Percentiles rank a stretch among this genome's conserved stretches.
phyloP scores from a whole-genome alignment of 2,329 filamentous ascomycete species.

The Leptographium radiaticola region DNA sequence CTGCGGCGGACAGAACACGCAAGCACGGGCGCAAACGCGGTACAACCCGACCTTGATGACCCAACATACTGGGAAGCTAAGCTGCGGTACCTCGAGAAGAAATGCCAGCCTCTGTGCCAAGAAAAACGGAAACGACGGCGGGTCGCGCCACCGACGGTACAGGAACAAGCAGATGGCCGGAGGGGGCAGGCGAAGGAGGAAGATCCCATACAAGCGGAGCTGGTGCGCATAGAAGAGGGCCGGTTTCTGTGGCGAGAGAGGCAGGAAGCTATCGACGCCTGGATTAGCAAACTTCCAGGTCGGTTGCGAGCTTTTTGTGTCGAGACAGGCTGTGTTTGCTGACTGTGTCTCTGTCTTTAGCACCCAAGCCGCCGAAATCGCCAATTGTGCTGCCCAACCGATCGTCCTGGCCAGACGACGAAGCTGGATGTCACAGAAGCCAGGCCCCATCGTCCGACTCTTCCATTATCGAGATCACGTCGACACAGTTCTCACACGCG shows the following conservation, averaged over 20 bases:
- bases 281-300: neutral
- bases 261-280: neutral
- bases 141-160: neutral
- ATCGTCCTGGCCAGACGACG: neutral
- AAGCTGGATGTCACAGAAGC: neutral
- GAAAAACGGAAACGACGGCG: slow-evolving; percentile 4
- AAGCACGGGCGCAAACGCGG: neutral
- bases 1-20: neutral
- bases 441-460: neutral
- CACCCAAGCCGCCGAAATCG: neutral
- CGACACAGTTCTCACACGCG: slow-evolving; percentile 4
- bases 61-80: slow-evolving; percentile 6
- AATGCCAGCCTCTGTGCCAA: slow-evolving; percentile 7
- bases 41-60: slow-evolving; percentile 1
- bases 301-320: neutral
- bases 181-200: neutral
- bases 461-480: slow-evolving; percentile 8
- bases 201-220: neutral
- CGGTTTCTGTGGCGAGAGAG: slow-evolving; percentile 7
- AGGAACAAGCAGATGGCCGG: neutral
- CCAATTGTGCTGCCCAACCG: neutral
- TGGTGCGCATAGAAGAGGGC: slow-evolving; percentile 4
- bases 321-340: neutral
- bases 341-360: neutral
- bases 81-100: slow-evolving; percentile 4